Percentiles rank a stretch among this genome's conserved stretches.
phyloP scores from a whole-genome alignment of 768 basidiomycete species.

The Pleurotus salmoneostramineus region DNA sequence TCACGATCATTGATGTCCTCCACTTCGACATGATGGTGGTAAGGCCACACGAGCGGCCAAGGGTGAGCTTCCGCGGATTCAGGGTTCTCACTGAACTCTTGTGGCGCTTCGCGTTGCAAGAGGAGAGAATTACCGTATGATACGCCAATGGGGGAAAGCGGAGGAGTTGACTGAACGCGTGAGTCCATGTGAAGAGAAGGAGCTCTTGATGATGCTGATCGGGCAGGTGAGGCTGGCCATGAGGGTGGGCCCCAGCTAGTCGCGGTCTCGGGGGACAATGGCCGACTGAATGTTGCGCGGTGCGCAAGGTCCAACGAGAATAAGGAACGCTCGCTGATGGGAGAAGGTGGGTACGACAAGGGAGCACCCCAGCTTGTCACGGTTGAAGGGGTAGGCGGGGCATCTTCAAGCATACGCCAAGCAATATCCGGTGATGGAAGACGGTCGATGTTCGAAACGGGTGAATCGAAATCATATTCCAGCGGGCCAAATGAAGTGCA shows the following conservation, averaged over 20 bases:
- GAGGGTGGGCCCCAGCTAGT: slow-evolving; percentile 31
- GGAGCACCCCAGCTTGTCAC: slow-evolving; percentile 45
- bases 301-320: slow-evolving; percentile 44
- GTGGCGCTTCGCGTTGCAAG: too few species aligned
- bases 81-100: too few species aligned
- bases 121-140: slow-evolving; percentile 14
- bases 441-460: slow-evolving; percentile 27
- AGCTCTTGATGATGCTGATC: slow-evolving; percentile 10
- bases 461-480: slow-evolving; percentile 40
- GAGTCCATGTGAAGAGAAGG: slow-evolving; percentile 37
- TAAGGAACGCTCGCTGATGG: slow-evolving; percentile 20
- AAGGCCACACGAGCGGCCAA: slow-evolving; percentile 32
- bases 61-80: slow-evolving; percentile 21
- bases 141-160: slow-evolving; percentile 47
- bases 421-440: slow-evolving; percentile 59
- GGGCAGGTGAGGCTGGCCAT: slow-evolving; percentile 20
- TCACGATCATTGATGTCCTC: neutral
- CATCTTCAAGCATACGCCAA: slow-evolving; percentile 49
- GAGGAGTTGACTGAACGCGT: slow-evolving; percentile 30
- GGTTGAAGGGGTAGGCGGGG: slow-evolving; percentile 46
- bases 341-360: slow-evolving; percentile 27
- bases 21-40: slow-evolving; percentile 6
- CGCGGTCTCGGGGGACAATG: slow-evolving; percentile 37
- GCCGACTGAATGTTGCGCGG: slow-evolving; percentile 38
- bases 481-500: slow-evolving; percentile 56